These are phyloP conservation scores for Sonneratia alba DNA, from an alignment of 345 rosid genomes.

Conservation along the genomic window DNA sequence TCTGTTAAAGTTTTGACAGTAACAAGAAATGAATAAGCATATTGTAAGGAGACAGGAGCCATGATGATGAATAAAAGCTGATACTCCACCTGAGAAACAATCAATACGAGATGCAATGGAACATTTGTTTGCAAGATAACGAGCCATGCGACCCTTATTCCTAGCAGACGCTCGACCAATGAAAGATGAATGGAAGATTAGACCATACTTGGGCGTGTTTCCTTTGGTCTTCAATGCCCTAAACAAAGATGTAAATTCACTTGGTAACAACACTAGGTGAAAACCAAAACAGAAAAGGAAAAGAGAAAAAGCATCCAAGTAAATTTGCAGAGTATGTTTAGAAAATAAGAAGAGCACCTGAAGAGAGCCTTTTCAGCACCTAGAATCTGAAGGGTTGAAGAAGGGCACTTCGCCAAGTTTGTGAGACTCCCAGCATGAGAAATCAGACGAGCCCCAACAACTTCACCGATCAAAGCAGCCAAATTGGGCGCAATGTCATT, in stretches of 20 bases:
- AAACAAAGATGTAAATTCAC: conserved; percentile 6
- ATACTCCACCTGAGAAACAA: conserved; percentile 66
- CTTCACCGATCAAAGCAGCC: conserved; percentile 85
- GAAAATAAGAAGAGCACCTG: conserved; percentile 34
- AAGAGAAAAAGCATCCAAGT: background rate
- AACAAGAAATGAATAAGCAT: background rate
- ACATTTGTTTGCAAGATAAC: conserved; percentile 91
- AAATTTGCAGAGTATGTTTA: background rate
- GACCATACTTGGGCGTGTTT: conserved; percentile 92
- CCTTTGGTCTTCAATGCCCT: conserved; percentile 95
- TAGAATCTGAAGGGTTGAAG: conserved; percentile 96
- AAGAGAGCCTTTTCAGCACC: conserved; percentile 95
- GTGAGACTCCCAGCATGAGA: conserved; percentile 99
- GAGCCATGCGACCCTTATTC: conserved; percentile 97
- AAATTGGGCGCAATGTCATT: conserved; percentile 90
- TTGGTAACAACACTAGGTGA: background rate
- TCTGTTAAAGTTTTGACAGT: conserved; percentile 27
- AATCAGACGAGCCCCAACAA: conserved; percentile 87
- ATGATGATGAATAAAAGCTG: background rate
- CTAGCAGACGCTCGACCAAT: conserved; percentile 81
- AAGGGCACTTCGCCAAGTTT: conserved; percentile 92
- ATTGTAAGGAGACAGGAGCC: background rate
- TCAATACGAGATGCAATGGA: conserved; percentile 91
- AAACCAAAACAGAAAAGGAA: background rate
- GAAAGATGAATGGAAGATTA: conserved; percentile 88